phyloP scores from a whole-genome alignment of 179 eudicot genomes.

The Beta corolliflora region DNA sequence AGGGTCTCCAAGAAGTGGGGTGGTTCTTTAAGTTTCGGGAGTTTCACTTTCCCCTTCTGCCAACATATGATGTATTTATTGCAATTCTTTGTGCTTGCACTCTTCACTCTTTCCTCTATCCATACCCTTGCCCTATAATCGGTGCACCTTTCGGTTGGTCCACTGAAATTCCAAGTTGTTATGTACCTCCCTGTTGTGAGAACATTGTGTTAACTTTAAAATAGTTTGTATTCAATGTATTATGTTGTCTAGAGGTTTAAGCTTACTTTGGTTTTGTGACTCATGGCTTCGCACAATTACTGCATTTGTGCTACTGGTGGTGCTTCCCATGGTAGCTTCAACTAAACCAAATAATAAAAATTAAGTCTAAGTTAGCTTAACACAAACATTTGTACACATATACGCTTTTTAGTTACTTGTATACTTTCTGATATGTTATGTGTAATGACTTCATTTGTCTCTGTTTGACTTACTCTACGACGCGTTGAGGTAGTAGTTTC shows the following conservation, averaged over 20 bases:
- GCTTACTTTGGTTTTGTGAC: background rate
- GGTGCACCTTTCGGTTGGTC: background rate
- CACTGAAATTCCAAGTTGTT: background rate
- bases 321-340: too few species aligned
- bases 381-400: too few species aligned
- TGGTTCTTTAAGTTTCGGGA: background rate
- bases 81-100: background rate
- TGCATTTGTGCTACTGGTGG: too few species aligned
- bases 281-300: too few species aligned
- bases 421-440: too few species aligned
- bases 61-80: background rate
- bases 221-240: background rate
- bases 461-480: background rate
- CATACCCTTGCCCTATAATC: background rate
- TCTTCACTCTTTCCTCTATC: too few species aligned
- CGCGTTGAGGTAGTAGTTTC: background rate
- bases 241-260: background rate
- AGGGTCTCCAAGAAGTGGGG: background rate
- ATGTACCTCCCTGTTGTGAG: background rate
- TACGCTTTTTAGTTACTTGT: too few species aligned
- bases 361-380: too few species aligned
- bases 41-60: background rate
- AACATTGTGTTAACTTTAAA: too few species aligned
- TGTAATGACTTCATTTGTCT: too few species aligned
- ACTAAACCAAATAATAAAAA: too few species aligned